These are phyloP conservation scores for Xylaria scruposa DNA, from an alignment of 495 filamentous ascomycete species.

Conservation along the genomic window DNA sequence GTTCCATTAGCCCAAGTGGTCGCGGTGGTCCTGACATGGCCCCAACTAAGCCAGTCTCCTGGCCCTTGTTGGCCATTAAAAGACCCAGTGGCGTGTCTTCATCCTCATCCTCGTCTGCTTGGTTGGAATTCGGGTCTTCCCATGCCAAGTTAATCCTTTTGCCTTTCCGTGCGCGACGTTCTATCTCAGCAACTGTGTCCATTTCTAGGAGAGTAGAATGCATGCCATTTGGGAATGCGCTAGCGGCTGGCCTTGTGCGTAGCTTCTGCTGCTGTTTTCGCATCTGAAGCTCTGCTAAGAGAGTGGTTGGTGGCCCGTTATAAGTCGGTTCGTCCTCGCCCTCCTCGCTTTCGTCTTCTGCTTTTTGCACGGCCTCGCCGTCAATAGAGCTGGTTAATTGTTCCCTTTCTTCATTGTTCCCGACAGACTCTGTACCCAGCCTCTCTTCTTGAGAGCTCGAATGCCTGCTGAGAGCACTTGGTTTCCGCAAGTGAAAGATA, in stretches of 20 bases:
- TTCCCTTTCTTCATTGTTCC: slow-evolving; percentile 44
- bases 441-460: slow-evolving; percentile 34
- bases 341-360: slow-evolving; percentile 48
- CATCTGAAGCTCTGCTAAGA: slow-evolving; percentile 89
- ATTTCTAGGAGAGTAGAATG: slow-evolving; percentile 89
- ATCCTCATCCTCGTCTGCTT: slow-evolving; percentile 55
- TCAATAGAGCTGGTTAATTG: slow-evolving; percentile 33
- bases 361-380: slow-evolving; percentile 47
- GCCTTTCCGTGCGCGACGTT: slow-evolving; percentile 73
- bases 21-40: slow-evolving; percentile 61
- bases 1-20: slow-evolving; percentile 85
- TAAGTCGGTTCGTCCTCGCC: slow-evolving; percentile 53
- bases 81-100: slow-evolving; percentile 88
- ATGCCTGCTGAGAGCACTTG: slow-evolving; percentile 38
- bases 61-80: slow-evolving; percentile 70
- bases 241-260: slow-evolving; percentile 71
- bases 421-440: slow-evolving; percentile 33
- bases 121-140: slow-evolving; percentile 67
- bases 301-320: slow-evolving; percentile 79
- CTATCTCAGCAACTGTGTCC: slow-evolving; percentile 87
- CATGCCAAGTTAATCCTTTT: slow-evolving; percentile 86
- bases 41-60: slow-evolving; percentile 57
- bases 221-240: slow-evolving; percentile 74
- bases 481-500: slow-evolving; percentile 44
- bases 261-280: slow-evolving; percentile 83